Conservation (phyloP, 208 protist species). For the Crithidia thermophila region DNA sequence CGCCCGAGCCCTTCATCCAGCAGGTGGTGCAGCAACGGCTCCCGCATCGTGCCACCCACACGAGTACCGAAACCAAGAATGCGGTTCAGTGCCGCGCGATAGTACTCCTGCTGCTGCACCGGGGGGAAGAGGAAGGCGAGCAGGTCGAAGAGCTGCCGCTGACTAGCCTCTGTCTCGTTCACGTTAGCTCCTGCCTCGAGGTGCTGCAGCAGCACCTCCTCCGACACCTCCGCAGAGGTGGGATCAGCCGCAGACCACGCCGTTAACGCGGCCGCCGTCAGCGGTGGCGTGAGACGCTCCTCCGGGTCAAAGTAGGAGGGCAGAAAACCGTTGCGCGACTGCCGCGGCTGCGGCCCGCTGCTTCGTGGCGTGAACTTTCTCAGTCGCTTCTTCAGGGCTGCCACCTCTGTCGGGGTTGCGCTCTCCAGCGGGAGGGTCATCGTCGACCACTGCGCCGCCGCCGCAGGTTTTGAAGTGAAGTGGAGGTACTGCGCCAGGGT, state of each 20-base stretch:
- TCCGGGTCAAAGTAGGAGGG: constrained; percentile 25
- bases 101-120: constrained; percentile 27
- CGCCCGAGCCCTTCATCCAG: constrained; percentile 33
- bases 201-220: constrained; percentile 16
- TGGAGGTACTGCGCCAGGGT: background rate
- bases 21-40: constrained; percentile 35
- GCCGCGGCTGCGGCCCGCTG: constrained; percentile 1
- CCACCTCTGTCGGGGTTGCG: background rate
- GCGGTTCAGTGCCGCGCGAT: constrained; percentile 33
- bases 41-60: constrained; percentile 43
- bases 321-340: constrained; percentile 5
- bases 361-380: background rate
- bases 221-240: background rate
- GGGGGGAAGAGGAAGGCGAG: constrained; percentile 51
- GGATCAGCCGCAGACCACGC: background rate
- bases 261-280: constrained; percentile 13
- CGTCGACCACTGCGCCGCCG: background rate
- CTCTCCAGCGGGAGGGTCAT: background rate
- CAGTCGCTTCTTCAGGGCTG: background rate
- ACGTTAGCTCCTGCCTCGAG: background rate
- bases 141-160: constrained; percentile 21
- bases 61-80: constrained; percentile 55
- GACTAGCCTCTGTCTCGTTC: background rate
- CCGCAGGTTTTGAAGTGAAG: background rate
- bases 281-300: constrained; percentile 13